Evolutionary conservation across 345 rosid species (phyloP).

Genomic region (Crucihimalaya himalaica): DNA sequence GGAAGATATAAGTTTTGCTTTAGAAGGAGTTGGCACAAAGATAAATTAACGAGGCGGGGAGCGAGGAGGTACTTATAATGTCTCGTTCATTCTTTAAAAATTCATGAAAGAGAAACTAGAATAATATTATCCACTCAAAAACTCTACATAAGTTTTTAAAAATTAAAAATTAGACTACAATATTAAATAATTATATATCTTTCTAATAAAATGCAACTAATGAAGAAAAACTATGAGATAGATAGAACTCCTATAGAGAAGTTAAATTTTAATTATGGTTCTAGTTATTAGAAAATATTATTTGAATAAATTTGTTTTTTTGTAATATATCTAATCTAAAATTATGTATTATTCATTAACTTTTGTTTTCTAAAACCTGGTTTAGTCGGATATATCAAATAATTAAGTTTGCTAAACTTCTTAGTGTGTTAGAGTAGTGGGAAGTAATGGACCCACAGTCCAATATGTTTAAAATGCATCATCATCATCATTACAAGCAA

Average conservation of each 20-base stretch:
- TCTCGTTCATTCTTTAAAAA: slow-evolving; percentile 17
- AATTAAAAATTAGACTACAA: background rate
- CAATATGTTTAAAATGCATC: slow-evolving; percentile 36
- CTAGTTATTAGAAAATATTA: background rate
- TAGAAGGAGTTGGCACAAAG: slow-evolving; percentile 36
- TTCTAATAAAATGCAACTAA: background rate
- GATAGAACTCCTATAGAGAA: background rate
- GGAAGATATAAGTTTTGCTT: slow-evolving; percentile 28
- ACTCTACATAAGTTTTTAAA: background rate
- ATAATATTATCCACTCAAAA: slow-evolving; percentile 7
- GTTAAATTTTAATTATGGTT: background rate
- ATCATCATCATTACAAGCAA: slow-evolving; percentile 37
- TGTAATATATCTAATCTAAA: background rate
- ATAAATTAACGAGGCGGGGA: slow-evolving; percentile 32
- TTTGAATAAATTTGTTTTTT: background rate
- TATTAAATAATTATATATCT: background rate
- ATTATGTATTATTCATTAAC: background rate
- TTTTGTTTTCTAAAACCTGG: background rate
- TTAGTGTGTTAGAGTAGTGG: slow-evolving; percentile 37
- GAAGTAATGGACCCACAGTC: slow-evolving; percentile 36
- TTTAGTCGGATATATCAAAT: background rate
- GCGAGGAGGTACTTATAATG: slow-evolving; percentile 39
- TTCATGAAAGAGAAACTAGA: background rate
- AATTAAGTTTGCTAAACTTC: slow-evolving; percentile 17
- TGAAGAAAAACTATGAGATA: background rate